Percentiles rank a stretch among this genome's conserved stretches.
Evolutionary conservation across 257 asterid species (phyloP).

Genomic region (Linderniella brevidens): DNA sequence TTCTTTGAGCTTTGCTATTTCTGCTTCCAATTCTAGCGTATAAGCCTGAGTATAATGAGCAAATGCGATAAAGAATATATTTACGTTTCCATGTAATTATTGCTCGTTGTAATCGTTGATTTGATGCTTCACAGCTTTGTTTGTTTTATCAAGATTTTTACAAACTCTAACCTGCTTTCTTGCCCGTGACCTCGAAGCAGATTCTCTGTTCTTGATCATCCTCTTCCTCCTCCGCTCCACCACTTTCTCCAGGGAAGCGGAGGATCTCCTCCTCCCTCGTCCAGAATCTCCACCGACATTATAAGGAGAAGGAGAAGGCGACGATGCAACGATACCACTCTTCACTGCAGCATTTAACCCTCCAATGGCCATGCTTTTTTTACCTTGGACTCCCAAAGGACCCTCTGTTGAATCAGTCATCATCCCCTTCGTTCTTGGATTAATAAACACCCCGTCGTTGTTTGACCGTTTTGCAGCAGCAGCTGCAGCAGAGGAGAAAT

Average conservation of each 20-base stretch:
- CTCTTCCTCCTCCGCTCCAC: slow-evolving; percentile 14
- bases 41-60: slow-evolving; percentile 16
- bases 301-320: slow-evolving; percentile 40
- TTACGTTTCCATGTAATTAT: too few relatives aligned
- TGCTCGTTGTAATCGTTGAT: too few relatives aligned
- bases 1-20: slow-evolving; percentile 29
- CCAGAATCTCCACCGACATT: slow-evolving; percentile 18
- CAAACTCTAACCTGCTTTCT: slow-evolving; percentile 12
- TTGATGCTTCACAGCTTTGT: too few relatives aligned
- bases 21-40: slow-evolving; percentile 29
- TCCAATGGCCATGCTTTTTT: slow-evolving; percentile 11
- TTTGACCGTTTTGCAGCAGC: slow-evolving; percentile 24
- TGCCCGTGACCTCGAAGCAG: slow-evolving; percentile 18
- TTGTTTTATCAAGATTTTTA: too few relatives aligned
- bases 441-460: slow-evolving; percentile 15
- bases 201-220: slow-evolving; percentile 15
- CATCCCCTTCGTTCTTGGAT: slow-evolving; percentile 19
- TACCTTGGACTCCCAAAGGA: slow-evolving; percentile 19
- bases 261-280: slow-evolving; percentile 12
- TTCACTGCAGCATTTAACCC: slow-evolving; percentile 10
- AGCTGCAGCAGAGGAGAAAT: slow-evolving; percentile 22
- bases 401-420: slow-evolving; percentile 16
- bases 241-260: slow-evolving; percentile 15
- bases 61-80: neutral
- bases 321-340: slow-evolving; percentile 19